phyloP scores from a whole-genome alignment of 768 basidiomycete genomes.

The Imleria badia region DNA sequence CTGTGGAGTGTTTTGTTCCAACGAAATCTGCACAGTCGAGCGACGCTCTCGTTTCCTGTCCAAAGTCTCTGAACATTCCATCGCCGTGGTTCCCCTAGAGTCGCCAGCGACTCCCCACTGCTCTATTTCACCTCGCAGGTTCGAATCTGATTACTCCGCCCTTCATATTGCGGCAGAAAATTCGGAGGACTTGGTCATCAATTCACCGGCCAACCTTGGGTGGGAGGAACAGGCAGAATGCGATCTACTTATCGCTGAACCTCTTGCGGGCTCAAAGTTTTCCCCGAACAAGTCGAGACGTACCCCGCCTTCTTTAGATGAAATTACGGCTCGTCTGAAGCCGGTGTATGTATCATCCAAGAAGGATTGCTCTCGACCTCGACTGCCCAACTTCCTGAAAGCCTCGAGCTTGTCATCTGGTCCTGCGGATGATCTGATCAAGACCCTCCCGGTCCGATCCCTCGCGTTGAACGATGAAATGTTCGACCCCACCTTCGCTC shows the following conservation, averaged over 20 bases:
- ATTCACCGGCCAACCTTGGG: background rate
- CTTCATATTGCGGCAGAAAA: constrained; percentile 47
- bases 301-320: constrained; percentile 67
- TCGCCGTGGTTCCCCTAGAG: constrained; percentile 66
- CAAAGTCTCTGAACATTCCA: constrained; percentile 66
- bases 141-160: constrained; percentile 59
- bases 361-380: constrained; percentile 21
- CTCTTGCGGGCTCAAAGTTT: constrained; percentile 12
- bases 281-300: constrained; percentile 14
- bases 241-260: constrained; percentile 37
- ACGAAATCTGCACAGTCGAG: constrained; percentile 47
- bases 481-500: constrained; percentile 3
- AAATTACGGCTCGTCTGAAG: constrained; percentile 65
- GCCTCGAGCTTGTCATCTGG: constrained; percentile 6
- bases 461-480: constrained; percentile 13
- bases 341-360: constrained; percentile 20
- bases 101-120: constrained; percentile 71
- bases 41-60: constrained; percentile 75
- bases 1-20: constrained; percentile 1
- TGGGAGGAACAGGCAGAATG: constrained; percentile 74
- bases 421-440: constrained; percentile 22
- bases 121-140: constrained; percentile 65
- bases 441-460: constrained; percentile 39
- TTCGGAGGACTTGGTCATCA: background rate
- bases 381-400: constrained; percentile 36